phyloP scores from a whole-genome alignment of 306 rosid species.

The Glycine tomentella region DNA sequence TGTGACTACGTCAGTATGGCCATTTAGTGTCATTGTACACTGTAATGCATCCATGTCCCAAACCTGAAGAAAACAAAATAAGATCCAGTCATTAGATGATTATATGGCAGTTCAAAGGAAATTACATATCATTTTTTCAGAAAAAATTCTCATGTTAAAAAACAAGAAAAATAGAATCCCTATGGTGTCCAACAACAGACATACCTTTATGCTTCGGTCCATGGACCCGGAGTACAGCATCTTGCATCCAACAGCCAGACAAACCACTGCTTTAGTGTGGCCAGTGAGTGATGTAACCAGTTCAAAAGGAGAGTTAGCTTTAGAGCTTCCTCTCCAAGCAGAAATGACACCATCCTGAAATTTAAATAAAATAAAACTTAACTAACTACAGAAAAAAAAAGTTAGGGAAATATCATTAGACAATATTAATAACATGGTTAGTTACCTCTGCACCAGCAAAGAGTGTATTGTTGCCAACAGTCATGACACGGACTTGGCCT shows the following conservation, averaged over 20 bases:
- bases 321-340: constrained; percentile 52
- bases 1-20: constrained; percentile 52
- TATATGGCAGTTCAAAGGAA: too few species aligned
- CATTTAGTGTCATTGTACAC: constrained; percentile 52
- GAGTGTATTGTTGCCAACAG: too few species aligned
- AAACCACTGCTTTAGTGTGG: constrained; percentile 44
- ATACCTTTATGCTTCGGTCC: constrained; percentile 57
- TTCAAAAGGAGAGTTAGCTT: constrained; percentile 39
- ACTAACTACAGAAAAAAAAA: too few species aligned
- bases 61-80: constrained; percentile 41
- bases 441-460: too few species aligned
- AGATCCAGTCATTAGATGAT: too few species aligned
- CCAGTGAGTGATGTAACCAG: constrained; percentile 45
- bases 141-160: too few species aligned
- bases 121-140: too few species aligned
- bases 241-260: constrained; percentile 45
- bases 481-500: too few species aligned
- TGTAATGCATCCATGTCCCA: constrained; percentile 58
- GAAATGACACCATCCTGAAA: constrained; percentile 51
- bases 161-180: neutral
- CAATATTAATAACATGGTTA: too few species aligned
- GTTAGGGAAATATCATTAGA: too few species aligned
- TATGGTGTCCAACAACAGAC: neutral
- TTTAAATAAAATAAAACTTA: neutral
- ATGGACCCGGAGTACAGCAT: constrained; percentile 55